Conservation (phyloP, 2,329 filamentous ascomycete genomes). For the Aschersonia sp. region DNA sequence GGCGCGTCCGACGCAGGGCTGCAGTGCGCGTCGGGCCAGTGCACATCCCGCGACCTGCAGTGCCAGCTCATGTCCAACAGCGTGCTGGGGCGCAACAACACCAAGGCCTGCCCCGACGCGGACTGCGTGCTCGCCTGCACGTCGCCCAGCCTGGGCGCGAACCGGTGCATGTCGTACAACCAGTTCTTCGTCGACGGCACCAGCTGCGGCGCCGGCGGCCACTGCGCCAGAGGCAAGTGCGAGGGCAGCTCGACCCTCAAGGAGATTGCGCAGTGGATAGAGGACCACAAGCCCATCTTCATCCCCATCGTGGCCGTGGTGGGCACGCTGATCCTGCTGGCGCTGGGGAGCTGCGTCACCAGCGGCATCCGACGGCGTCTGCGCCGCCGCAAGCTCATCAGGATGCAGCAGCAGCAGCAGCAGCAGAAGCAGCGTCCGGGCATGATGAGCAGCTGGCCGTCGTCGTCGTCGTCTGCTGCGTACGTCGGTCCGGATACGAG, state of each 20-base stretch:
- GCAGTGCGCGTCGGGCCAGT: slow-evolving; percentile 81
- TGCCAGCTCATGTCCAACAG: slow-evolving; percentile 75
- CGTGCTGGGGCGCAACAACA: slow-evolving; percentile 59
- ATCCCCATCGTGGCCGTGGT: slow-evolving; percentile 61
- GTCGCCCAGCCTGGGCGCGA: slow-evolving; percentile 50
- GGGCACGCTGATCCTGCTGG: slow-evolving; percentile 57
- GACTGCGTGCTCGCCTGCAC: slow-evolving; percentile 68
- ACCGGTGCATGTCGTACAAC: slow-evolving; percentile 60
- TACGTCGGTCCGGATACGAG: not conserved
- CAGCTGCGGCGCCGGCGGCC: slow-evolving; percentile 64
- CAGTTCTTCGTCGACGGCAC: slow-evolving; percentile 95
- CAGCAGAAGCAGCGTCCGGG: slow-evolving; percentile 1
- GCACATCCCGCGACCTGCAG: slow-evolving; percentile 81
- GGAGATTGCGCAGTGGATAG: slow-evolving; percentile 64
- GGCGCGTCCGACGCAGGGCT: slow-evolving; percentile 40
- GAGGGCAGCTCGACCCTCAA: slow-evolving; percentile 52
- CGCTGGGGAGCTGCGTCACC: slow-evolving; percentile 52
- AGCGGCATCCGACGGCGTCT: slow-evolving; percentile 22
- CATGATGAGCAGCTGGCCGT: not conserved
- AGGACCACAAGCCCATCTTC: slow-evolving; percentile 62
- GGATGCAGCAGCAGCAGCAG: slow-evolving; percentile 5
- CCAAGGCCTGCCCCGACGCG: slow-evolving; percentile 52
- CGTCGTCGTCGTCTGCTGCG: not conserved
- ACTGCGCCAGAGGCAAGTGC: slow-evolving; percentile 68
- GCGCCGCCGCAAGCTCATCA: slow-evolving; percentile 10